phyloP scores from a whole-genome alignment of 2,329 filamentous ascomycete species.

The Chalara sp. region DNA sequence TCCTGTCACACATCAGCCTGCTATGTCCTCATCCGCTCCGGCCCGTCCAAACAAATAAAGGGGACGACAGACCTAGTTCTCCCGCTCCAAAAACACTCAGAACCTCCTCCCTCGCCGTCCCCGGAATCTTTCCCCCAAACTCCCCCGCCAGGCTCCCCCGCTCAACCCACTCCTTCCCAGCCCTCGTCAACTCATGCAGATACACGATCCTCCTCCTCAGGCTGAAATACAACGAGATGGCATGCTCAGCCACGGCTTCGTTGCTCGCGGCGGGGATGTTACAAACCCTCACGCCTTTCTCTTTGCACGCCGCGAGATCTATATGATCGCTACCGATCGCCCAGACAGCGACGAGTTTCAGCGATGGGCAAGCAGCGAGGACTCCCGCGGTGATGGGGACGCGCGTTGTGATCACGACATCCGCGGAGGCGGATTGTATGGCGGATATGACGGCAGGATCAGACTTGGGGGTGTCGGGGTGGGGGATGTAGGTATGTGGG shows the following conservation, averaged over 20 bases:
- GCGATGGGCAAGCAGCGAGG: constrained; percentile 24
- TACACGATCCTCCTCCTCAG: constrained; percentile 30
- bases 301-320: constrained; percentile 29
- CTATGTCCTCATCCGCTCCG: background rate
- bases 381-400: constrained; percentile 25
- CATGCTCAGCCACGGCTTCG: constrained; percentile 29
- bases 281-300: constrained; percentile 28
- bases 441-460: background rate
- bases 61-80: constrained; percentile 15
- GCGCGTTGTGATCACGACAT: constrained; percentile 30
- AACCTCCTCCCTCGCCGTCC: constrained; percentile 17
- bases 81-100: constrained; percentile 24
- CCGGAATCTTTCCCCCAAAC: constrained; percentile 14
- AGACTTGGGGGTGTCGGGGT: constrained; percentile 5
- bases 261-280: constrained; percentile 32
- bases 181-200: constrained; percentile 22
- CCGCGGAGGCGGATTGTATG: constrained; percentile 24
- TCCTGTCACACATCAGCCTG: constrained; percentile 4
- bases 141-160: constrained; percentile 19
- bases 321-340: constrained; percentile 33
- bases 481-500: constrained; percentile 14
- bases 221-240: constrained; percentile 25
- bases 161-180: constrained; percentile 17
- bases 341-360: constrained; percentile 29
- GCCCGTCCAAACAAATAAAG: background rate